Evolutionary conservation across 345 rosid genomes (phyloP).

Genomic region (Salix koriyanagi): DNA sequence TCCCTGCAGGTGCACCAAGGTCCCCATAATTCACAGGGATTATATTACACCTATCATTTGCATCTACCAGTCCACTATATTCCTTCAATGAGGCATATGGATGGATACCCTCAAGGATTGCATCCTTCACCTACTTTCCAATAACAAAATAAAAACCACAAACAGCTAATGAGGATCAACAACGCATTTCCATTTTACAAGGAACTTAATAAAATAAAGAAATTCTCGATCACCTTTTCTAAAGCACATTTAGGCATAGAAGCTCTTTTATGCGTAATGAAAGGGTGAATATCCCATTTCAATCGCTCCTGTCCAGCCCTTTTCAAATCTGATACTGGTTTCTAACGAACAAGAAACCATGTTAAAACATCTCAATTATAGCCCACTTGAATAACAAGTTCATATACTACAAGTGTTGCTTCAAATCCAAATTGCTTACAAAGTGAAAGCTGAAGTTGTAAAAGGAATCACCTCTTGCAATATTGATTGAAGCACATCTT

Average conservation of each 20-base stretch:
- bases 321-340: slow-evolving; percentile 26
- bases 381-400: not conserved
- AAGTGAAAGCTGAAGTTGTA: not conserved
- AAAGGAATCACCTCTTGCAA: slow-evolving; percentile 33
- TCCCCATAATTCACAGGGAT: not conserved
- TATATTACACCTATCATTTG: slow-evolving; percentile 8
- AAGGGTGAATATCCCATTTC: slow-evolving; percentile 47
- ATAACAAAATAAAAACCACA: slow-evolving; percentile 6
- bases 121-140: slow-evolving; percentile 46
- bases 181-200: not conserved
- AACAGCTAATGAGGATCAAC: not conserved
- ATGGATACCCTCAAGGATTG: slow-evolving; percentile 25
- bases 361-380: not conserved
- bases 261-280: slow-evolving; percentile 49
- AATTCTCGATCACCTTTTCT: slow-evolving; percentile 34
- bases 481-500: slow-evolving; percentile 38
- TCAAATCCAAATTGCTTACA: not conserved
- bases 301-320: slow-evolving; percentile 31
- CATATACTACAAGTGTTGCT: not conserved
- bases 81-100: slow-evolving; percentile 30
- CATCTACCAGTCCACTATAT: slow-evolving; percentile 30
- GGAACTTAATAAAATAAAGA: slow-evolving; percentile 1
- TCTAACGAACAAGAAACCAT: slow-evolving; percentile 20
- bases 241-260: slow-evolving; percentile 43
- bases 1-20: not conserved